Evolutionary conservation across 208 protist genomes (phyloP).

Genomic region (Crithidia bombi): DNA sequence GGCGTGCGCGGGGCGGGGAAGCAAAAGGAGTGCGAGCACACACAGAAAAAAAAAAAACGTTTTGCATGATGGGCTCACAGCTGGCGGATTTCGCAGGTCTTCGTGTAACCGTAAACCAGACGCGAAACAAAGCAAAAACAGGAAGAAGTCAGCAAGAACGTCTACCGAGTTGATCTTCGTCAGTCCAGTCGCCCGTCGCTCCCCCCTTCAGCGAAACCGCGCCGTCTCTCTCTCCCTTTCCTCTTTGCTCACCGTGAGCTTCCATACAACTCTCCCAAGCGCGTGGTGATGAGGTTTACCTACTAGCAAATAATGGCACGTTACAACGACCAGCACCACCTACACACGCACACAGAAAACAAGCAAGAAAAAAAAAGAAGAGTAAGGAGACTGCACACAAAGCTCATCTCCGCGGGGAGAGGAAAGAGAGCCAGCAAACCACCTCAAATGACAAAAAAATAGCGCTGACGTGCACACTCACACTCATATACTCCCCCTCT

Average conservation of each 20-base stretch:
- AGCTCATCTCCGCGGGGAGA: neutral
- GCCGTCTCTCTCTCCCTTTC: neutral
- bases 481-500: neutral
- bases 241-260: neutral
- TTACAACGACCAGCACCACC: too few relatives aligned
- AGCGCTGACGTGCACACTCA: neutral
- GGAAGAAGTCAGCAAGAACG: too few relatives aligned
- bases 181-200: too few relatives aligned
- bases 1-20: neutral
- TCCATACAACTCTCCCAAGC: neutral
- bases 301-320: slow-evolving; percentile 9
- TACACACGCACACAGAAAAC: neutral
- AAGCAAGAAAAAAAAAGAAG: neutral
- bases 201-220: neutral
- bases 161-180: too few relatives aligned
- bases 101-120: too few relatives aligned
- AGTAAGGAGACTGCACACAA: neutral
- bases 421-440: neutral
- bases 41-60: neutral
- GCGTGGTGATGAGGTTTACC: slow-evolving; percentile 2
- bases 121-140: too few relatives aligned
- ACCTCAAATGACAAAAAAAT: neutral
- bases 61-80: too few relatives aligned
- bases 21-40: slow-evolving; percentile 1
- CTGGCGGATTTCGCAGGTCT: too few relatives aligned